Base-by-base conservation (phyloP, 1,284 basidiomycete genomes). In the Austropuccinia psidii region DNA sequence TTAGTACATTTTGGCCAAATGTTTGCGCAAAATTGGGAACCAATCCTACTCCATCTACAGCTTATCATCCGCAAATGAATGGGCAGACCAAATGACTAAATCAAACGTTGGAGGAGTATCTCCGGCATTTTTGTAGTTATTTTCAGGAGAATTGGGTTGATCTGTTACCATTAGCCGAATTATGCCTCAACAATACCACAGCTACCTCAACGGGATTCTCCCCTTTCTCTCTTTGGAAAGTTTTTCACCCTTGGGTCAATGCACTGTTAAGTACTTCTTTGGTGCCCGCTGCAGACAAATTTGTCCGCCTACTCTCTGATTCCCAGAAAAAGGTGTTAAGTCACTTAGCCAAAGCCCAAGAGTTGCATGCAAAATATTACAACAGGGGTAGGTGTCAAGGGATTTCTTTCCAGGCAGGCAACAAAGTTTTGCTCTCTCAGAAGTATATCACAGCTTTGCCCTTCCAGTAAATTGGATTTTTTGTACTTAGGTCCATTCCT, bases 181-280 rank as follows among this genome's bases (percentile, higher is more conserved):
- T 64, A 6, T 15, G 24, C 27, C 47, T 45, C 31, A 64, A 64
- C 27, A 64, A 7, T 29, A 24, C 39, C 9, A 45, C 19, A 5
- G 27, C 19, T 8, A 7, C 8, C 13, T 45, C 61, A 7, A 47
- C 37, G 4, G 61, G 37, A n/a, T 43, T 45, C 27, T 64, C 43
- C 4, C 61, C 61, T 19, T 64, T 47, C 41, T 81, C 77, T 49
- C 80, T 81, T 39, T 81, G 82, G 64, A 76, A 79, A 21, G 83
- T 80, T 13, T 83, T 78, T 60, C 76, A 81, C 55, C 82, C 82
- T 17, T 3, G 50, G 7, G 17, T 80, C 37, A 69, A 55, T 2
- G 17, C 37, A 4, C 17, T 57, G 9, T 15, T n/a, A 0, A 21
- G 27, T 9, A 11, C 47, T 2, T 68, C 49, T 1, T 2, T 21